Base-by-base conservation (phyloP, 2,329 filamentous ascomycete genomes). In the Acrodontium crateriforme region DNA sequence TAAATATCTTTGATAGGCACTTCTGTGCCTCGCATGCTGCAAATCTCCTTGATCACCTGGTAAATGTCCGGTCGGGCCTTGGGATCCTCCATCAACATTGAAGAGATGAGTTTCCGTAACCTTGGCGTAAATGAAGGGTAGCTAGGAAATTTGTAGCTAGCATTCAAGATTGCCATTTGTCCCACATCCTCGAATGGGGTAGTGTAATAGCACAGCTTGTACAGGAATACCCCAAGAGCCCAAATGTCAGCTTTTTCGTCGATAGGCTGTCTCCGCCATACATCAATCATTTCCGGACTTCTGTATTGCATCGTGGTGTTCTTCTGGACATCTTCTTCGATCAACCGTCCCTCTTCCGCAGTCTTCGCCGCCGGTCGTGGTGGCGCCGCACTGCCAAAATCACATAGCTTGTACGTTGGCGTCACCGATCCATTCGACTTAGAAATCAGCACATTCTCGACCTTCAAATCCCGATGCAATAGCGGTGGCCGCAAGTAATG, bases 171-270 rank as follows among this genome's bases (percentile, higher is more conserved):
- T 9, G 89, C 89, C 62, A 95, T 80, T 59, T 94, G 87, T 15
- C 89, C 89, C 49, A 93, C 84, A 39, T 95, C 87, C 58, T 98
- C 89, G 46, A 98, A 98, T 1, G 89, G 89, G 5, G 89, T 98
- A 2, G 89, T 98, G 57, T 98, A 98, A 58, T 95, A 98, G 62
- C 89, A 98, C 36, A 98, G 67, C 63, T 98, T 98, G 64, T 98
- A 98, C 30, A 98, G 59, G 33, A 98, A 62, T 22, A 98, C 89
- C 4, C 89, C 89, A 36, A 98, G 60, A 1, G 89, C 89, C 89
- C 85, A 98, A 16, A 98, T 94, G 54, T 98, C 89, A 26, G 85
- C 91, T 62, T 98, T 98, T 60, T 98, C 89, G 50, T 98, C 83
- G 49, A 98, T 93, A 1, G 89, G 84, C 45, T 85, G 82, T 55